Conservation (phyloP, 176 grass and related monocot species). For the Eleusine coracana region DNA sequence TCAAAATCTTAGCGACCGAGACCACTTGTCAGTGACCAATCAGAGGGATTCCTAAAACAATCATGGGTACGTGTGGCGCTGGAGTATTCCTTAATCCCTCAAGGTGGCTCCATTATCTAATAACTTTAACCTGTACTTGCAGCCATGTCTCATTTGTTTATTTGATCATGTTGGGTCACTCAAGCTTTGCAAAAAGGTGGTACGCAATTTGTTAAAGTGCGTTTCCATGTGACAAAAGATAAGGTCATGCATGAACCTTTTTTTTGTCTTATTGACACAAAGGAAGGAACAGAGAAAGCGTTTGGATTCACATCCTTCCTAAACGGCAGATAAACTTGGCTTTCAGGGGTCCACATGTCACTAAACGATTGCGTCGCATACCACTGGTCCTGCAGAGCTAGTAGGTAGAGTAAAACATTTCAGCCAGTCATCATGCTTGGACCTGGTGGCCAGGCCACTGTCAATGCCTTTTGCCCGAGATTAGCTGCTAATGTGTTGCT, state of each 20-base stretch:
- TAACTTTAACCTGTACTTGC: conserved; percentile 35
- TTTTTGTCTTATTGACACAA: conserved; percentile 47
- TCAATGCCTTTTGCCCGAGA: conserved; percentile 21
- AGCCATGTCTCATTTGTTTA: conserved; percentile 8
- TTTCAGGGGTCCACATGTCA: conserved; percentile 38
- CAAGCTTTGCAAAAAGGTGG: conserved; percentile 8
- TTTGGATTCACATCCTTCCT: conserved; percentile 19
- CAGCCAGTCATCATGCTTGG: conserved; percentile 26
- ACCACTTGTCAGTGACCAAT: not conserved
- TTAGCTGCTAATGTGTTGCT: conserved; percentile 19
- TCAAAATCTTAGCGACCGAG: not conserved
- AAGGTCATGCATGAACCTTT: not conserved
- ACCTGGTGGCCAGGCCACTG: conserved; percentile 9
- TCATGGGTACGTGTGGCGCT: not conserved
- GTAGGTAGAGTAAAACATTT: conserved; percentile 43
- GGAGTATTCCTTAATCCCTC: not conserved
- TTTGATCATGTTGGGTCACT: conserved; percentile 27
- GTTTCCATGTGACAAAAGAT: conserved; percentile 54
- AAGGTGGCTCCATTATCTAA: conserved; percentile 23
- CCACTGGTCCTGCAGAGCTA: not conserved
- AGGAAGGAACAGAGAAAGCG: not conserved
- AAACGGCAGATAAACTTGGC: conserved; percentile 30
- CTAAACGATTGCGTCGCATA: not conserved
- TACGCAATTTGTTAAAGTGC: conserved; percentile 25
- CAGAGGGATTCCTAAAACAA: not conserved